phyloP scores from a whole-genome alignment of 352 stramenopile genomes.

The Phytophthora fragariae region DNA sequence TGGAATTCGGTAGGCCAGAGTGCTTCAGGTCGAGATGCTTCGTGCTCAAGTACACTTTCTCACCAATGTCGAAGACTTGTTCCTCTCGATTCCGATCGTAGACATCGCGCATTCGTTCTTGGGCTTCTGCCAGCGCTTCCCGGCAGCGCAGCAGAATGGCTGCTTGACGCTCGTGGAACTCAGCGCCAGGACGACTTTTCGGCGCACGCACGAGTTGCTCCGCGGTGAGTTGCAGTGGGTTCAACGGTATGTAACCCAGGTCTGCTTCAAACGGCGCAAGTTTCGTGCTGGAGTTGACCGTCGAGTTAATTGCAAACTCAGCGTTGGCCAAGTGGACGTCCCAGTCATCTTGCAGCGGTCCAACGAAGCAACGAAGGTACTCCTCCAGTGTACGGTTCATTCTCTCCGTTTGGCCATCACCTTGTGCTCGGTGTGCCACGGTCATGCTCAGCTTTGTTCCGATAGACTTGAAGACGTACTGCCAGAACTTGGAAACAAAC shows the following conservation, averaged over 20 bases:
- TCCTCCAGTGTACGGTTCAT: too few species aligned
- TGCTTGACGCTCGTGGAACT: slow-evolving; percentile 19
- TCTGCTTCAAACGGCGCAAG: too few species aligned
- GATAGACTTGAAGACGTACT: too few species aligned
- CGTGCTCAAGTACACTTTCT: slow-evolving; percentile 7
- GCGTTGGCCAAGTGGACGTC: too few species aligned
- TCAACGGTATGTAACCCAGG: slow-evolving; percentile 9
- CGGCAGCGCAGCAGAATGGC: slow-evolving; percentile 10
- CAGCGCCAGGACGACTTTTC: background rate
- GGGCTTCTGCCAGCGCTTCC: slow-evolving; percentile 13
- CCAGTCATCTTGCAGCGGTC: too few species aligned
- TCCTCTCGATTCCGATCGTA: slow-evolving; percentile 20
- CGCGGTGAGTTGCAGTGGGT: background rate
- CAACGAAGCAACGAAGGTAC: too few species aligned
- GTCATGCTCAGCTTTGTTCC: too few species aligned
- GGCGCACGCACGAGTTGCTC: background rate
- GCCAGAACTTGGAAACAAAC: too few species aligned
- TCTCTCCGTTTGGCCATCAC: too few species aligned
- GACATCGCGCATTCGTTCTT: slow-evolving; percentile 19
- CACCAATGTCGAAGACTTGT: slow-evolving; percentile 14
- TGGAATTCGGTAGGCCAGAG: background rate
- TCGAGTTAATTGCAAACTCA: too few species aligned
- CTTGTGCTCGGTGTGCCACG: too few species aligned
- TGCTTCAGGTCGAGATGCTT: background rate
- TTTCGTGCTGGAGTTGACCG: too few species aligned